Evolutionary conservation across 495 filamentous ascomycete species (phyloP), one percentile per base, ranked within the genome.

Genomic region (Apiosordaria backusii): DNA sequence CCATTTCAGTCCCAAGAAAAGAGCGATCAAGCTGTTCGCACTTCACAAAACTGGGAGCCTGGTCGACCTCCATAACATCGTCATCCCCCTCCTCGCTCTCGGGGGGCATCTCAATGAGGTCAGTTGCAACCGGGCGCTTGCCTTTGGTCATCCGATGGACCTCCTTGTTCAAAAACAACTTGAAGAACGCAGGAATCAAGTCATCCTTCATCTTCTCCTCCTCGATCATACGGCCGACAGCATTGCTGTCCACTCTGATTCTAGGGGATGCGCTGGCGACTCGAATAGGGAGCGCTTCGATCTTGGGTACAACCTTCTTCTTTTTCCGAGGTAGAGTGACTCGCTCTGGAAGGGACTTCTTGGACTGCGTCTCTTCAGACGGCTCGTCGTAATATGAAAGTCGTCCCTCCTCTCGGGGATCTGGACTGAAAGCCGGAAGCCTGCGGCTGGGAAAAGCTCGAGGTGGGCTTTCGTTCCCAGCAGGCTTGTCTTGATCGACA

Each of bases 311-410:
- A 45, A 13, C 13, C 9, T 10, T 7, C 35, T 45, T 7, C 35
- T 7, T 13, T 45, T 45, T 45, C 35, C 16, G 10, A 9, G 35
- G 9, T 3, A 13, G 35, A 7, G 4, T 45, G 9, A 2, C 16
- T 15, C 3, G 10, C 35, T 45, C 16, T 15, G 16, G 10, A 45
- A 2, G n/a, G 22, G 22, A 26, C 4, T 21, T 23, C 35, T 18
- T 3, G 4, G 13, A 7, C 13, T 63, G 52, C 4, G 22, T 50
- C n/a, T 70, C 45, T 7, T 21, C 16, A 45, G 35, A 45, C 10
- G 9, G 35, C 4, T 50, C 57, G n/a, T 70, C 71, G 18, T 61
- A 59, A 16, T 68, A 72, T 25, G 70, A 66, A 27, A 74, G 62
- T 4, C 70, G 67, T 0, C 67, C 66, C 53, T 70, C 64, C 1